phyloP scores from a whole-genome alignment of 345 rosid species.

The Brassica juncea region DNA sequence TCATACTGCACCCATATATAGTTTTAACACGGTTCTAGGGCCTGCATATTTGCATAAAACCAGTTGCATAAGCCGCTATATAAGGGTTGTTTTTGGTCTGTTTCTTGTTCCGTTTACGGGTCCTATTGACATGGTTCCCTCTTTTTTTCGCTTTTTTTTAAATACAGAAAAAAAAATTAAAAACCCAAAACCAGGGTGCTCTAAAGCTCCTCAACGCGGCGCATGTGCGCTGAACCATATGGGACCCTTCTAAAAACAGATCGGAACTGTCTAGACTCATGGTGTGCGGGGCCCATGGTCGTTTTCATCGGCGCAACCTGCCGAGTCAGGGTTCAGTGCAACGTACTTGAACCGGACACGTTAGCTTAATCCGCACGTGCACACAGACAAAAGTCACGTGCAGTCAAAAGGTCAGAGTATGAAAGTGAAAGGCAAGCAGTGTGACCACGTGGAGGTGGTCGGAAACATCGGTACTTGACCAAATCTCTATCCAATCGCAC shows the following conservation, averaged over 20 bases:
- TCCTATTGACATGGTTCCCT: too few species aligned
- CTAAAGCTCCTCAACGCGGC: conserved; percentile 37
- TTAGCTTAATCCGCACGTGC: conserved; percentile 39
- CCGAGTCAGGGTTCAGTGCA: conserved; percentile 37
- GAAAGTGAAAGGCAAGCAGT: conserved; percentile 42
- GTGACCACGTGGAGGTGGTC: conserved; percentile 62
- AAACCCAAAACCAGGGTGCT: too few species aligned
- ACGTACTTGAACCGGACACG: conserved; percentile 32
- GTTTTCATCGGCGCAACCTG: conserved; percentile 39
- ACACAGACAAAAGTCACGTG: conserved; percentile 51
- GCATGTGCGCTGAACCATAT: conserved; percentile 35
- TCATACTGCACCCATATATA: conserved; percentile 19
- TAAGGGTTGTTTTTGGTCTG: too few species aligned
- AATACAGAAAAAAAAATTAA: too few species aligned
- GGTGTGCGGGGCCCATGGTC: conserved; percentile 33
- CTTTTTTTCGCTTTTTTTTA: too few species aligned
- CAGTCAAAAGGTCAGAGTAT: conserved; percentile 50
- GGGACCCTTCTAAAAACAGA: conserved; percentile 9
- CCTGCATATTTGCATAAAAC: too few species aligned
- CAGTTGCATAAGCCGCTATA: too few species aligned
- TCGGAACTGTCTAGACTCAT: conserved; percentile 36
- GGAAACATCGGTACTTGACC: conserved; percentile 64
- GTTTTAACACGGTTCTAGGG: too few species aligned
- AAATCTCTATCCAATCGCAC: conserved; percentile 45
- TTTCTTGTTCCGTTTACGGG: too few species aligned